A percentile compares a stretch with the other conserved stretches of the same genome.
These are phyloP conservation scores for Kernera saxatilis DNA, from an alignment of 345 rosid genomes.

Conservation along the genomic window DNA sequence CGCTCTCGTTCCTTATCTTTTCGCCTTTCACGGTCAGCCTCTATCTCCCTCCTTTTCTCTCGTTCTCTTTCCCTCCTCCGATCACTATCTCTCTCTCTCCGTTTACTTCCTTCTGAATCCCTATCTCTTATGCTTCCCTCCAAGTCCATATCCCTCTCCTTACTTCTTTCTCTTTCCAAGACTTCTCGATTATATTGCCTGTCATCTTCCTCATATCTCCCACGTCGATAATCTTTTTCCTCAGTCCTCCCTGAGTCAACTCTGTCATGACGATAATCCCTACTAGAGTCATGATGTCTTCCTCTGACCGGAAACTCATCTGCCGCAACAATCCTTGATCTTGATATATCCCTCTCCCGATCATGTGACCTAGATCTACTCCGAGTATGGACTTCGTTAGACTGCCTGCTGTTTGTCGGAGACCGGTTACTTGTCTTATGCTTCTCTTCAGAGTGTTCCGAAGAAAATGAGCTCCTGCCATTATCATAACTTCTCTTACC, in stretches of 20 bases:
- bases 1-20: slow-evolving; percentile 41
- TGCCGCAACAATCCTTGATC: slow-evolving; percentile 37
- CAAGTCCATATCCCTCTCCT: slow-evolving; percentile 33
- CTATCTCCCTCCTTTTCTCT: slow-evolving; percentile 47
- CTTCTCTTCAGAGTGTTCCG: slow-evolving; percentile 35
- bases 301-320: slow-evolving; percentile 43
- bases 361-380: slow-evolving; percentile 48
- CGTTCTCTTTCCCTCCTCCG: slow-evolving; percentile 42
- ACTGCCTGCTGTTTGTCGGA: slow-evolving; percentile 34
- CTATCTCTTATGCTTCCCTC: slow-evolving; percentile 33
- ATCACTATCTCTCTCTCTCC: slow-evolving; percentile 34
- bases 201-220: slow-evolving; percentile 38
- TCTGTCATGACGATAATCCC: slow-evolving; percentile 34
- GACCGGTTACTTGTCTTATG: slow-evolving; percentile 29
- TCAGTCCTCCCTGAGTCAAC: slow-evolving; percentile 37
- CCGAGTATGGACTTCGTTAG: slow-evolving; percentile 35
- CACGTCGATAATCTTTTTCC: slow-evolving; percentile 41
- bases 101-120: slow-evolving; percentile 38
- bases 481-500: slow-evolving; percentile 35
- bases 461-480: slow-evolving; percentile 39
- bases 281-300: slow-evolving; percentile 25
- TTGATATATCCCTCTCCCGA: slow-evolving; percentile 50
- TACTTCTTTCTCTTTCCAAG: slow-evolving; percentile 34
- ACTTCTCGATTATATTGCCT: slow-evolving; percentile 36
- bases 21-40: slow-evolving; percentile 34